Evolutionary conservation across 441 rosid species (phyloP), one percentile per base, ranked within the genome.

Genomic region (Gossypium schwendimanii): DNA sequence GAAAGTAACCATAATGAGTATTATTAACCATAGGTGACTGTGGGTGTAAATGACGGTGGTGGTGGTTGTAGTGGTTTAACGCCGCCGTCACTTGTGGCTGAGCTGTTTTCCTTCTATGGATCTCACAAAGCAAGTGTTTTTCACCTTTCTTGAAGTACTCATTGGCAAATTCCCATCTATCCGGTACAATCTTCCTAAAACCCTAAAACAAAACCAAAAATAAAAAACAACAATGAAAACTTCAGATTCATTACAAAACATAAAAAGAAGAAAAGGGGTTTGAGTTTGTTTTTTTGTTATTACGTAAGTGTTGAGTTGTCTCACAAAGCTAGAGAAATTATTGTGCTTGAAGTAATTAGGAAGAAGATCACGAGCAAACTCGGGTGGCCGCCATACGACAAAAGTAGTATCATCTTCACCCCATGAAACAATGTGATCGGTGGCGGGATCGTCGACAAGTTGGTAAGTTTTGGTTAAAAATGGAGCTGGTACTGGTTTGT

Each of bases 321-420:
- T 82, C 82, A 94, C 98, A 64, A 93, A 93, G 80, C 94, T 88
- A 47, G 98, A 93, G 89, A 93, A 93, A 83, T 91, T 93, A 79
- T 91, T 93, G 79, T 93, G 97, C 82, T 93, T 91, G 85, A 93
- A 93, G 85, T 90, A 93, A 79, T 90, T 94, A n/a, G 98, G 98
- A 4, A 94, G 95, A 17, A 94, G 92, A 76, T 94, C 97, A 17
- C 97, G 87, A 49, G 97, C 92, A 52, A 94, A 94, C 84, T 91
- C 98, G 0, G 97, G 93, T 0, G 97, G 97, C 15, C 97, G 75
- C 97, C 98, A 94, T 47, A 94, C 97, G 17, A 92, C 85, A 55
- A 94, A 94, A 74, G 95, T 94, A 20, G 95, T 55, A 77, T 88
- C 89, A 62, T 94, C 97, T 72, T 94, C 92, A 0, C 95, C 97